Conservation (phyloP, 2,329 filamentous ascomycete genomes). For the Aspergillus transmontanensis region DNA sequence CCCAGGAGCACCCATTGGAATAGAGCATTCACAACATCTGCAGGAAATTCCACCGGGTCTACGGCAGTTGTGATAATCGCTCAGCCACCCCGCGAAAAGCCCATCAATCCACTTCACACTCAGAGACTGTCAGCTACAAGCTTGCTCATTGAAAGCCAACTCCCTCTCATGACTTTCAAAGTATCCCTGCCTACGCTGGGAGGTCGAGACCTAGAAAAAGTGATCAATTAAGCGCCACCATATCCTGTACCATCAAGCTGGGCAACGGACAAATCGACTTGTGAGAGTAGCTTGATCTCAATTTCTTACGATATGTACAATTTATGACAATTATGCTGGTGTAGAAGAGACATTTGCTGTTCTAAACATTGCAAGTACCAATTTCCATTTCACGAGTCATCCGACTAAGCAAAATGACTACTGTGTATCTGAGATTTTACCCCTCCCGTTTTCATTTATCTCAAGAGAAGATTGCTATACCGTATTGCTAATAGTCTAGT, state of each 20-base stretch:
- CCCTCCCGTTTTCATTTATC: no score
- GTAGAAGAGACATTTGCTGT: no score
- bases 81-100: not conserved
- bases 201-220: not conserved
- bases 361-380: no score
- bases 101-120: not conserved
- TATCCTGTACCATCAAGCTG: not conserved
- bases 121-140: not conserved
- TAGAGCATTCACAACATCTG: not conserved
- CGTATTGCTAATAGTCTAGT: no score
- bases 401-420: no score
- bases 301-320: not conserved
- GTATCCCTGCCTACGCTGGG: not conserved
- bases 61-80: not conserved
- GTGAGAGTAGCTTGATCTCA: not conserved
- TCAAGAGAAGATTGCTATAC: no score
- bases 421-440: no score
- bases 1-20: not conserved
- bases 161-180: not conserved
- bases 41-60: not conserved
- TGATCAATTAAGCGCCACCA: conserved; percentile 1
- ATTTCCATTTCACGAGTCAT: no score
- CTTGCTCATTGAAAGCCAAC: not conserved
- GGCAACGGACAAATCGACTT: no score
- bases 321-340: not conserved